Percentiles rank a stretch among this genome's conserved stretches.
phyloP scores from a whole-genome alignment of 306 rosid species.

The cucumber (Cucumis sativus) region Cucumber_9930_V3 NC_026655.2:25991501-25992000 shows the following conservation, averaged over 20 bases:
- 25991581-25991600: constrained; percentile 73
- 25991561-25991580: constrained; percentile 51
- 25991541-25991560: constrained; percentile 60
- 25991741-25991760: neutral
- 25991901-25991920: neutral
- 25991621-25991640: constrained; percentile 63
- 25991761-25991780: neutral
- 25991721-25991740: neutral
- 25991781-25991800: neutral
- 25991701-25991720: neutral
- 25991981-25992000: neutral
- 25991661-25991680: constrained; percentile 2
- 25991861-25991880: neutral
- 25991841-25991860: neutral
- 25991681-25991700: constrained; percentile 14
- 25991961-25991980: too few relatives aligned
- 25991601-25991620: constrained; percentile 92
- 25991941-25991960: too few relatives aligned
- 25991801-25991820: neutral
- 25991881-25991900: neutral
- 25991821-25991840: neutral
- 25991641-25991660: constrained; percentile 15
- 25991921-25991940: too few relatives aligned
- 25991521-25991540: constrained; percentile 73
- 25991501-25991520: constrained; percentile 86